Percentiles rank a stretch among this genome's conserved stretches.
Conservation (phyloP, 2,329 filamentous ascomycete genomes). For the Trichoderma sp. region DNA sequence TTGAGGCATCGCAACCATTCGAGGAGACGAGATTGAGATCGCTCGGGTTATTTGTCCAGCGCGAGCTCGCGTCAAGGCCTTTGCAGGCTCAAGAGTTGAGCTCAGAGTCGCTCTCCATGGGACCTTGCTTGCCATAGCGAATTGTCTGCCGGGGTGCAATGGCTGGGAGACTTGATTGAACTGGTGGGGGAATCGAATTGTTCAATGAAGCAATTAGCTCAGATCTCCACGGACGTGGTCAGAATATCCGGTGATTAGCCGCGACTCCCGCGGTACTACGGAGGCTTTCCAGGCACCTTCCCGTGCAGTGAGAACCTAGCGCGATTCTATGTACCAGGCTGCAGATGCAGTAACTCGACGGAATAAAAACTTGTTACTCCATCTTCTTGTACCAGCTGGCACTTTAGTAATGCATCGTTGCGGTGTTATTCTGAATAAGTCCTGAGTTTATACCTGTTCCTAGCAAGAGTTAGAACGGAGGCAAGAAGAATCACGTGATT, state of each 20-base stretch:
- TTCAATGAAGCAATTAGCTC: constrained; percentile 8
- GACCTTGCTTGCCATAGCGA: constrained; percentile 57
- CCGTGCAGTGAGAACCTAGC: neutral
- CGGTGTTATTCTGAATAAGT: neutral
- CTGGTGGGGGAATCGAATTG: neutral
- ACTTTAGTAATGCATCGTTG: neutral
- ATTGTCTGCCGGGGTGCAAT: neutral
- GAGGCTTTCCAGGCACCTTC: too few relatives aligned
- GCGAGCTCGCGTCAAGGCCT: constrained; percentile 41
- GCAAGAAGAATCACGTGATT: constrained; percentile 21
- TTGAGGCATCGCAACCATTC: constrained; percentile 55
- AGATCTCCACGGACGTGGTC: neutral
- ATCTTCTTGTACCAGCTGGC: neutral
- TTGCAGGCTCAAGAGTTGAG: constrained; percentile 54
- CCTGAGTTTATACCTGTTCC: neutral
- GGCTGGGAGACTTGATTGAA: neutral
- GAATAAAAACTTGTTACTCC: neutral
- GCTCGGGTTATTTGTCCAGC: constrained; percentile 44
- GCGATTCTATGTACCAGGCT: neutral
- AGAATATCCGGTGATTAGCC: constrained; percentile 7
- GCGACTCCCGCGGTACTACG: too few relatives aligned
- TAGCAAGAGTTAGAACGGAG: neutral
- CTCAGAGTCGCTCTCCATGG: constrained; percentile 53
- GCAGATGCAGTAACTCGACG: neutral
- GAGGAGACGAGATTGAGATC: constrained; percentile 48